Evolutionary conservation across 768 basidiomycete species (phyloP).

Genomic region (Boletus rufocinnamomeus): DNA sequence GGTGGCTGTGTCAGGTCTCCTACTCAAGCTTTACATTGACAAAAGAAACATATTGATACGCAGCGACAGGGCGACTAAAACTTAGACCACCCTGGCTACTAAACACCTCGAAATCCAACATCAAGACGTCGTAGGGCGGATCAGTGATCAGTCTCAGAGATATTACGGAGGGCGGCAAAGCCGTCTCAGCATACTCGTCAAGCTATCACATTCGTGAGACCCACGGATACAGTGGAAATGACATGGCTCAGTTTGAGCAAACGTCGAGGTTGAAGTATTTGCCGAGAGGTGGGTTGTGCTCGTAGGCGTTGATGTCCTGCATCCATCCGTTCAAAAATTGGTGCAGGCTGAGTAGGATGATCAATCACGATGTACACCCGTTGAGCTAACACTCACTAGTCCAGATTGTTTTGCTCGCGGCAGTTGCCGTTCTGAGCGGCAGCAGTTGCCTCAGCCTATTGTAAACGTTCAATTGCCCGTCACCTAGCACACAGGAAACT

Average conservation of each 20-base stretch:
- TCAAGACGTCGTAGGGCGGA: background rate
- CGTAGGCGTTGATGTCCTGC: constrained; percentile 57
- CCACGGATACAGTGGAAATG: background rate
- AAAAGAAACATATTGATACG: background rate
- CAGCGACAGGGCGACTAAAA: background rate
- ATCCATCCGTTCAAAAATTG: constrained; percentile 77
- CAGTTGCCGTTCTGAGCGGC: constrained; percentile 58
- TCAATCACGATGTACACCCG: background rate
- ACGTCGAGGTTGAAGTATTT: constrained; percentile 64
- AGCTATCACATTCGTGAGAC: background rate
- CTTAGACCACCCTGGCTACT: background rate
- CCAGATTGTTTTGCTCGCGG: constrained; percentile 79
- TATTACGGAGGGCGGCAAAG: background rate
- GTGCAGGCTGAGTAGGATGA: constrained; percentile 49
- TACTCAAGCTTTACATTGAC: background rate
- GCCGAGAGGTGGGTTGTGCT: constrained; percentile 46
- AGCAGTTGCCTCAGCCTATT: constrained; percentile 56
- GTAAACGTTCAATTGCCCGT: constrained; percentile 1
- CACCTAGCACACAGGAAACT: constrained; percentile 17
- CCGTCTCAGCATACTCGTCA: background rate
- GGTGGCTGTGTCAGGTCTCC: constrained; percentile 26
- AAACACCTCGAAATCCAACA: background rate
- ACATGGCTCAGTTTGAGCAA: constrained; percentile 27
- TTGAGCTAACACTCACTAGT: constrained; percentile 60
- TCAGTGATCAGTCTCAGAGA: background rate